phyloP scores from a whole-genome alignment of 768 basidiomycete genomes.

The Leccinellum albellum region DNA sequence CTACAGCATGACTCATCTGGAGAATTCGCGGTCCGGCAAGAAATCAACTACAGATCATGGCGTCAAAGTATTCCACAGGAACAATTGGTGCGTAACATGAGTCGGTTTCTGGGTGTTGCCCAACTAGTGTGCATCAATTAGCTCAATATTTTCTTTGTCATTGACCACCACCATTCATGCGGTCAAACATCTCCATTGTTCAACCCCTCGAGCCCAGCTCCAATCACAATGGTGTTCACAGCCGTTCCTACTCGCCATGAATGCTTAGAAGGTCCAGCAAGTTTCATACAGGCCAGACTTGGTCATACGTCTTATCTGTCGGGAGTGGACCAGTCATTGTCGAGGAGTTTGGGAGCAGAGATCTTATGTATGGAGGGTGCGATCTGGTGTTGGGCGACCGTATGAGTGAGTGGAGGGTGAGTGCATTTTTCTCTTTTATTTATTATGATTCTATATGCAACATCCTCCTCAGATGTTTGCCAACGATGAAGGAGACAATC shows the following conservation, averaged over 20 bases:
- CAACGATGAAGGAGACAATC: conserved; percentile 98
- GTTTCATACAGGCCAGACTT: conserved; percentile 79
- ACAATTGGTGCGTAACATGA: conserved; percentile 49
- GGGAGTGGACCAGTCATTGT: conserved; percentile 94
- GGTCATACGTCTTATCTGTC: conserved; percentile 87
- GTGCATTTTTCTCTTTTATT: conserved; percentile 33
- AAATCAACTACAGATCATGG: conserved; percentile 61
- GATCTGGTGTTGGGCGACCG: conserved; percentile 94
- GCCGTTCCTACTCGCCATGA: conserved; percentile 73
- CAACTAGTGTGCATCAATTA: conserved; percentile 31
- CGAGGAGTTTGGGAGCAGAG: conserved; percentile 97
- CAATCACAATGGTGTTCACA: conserved; percentile 62
- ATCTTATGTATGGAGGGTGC: conserved; percentile 92
- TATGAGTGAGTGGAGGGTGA: conserved; percentile 95
- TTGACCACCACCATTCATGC: conserved; percentile 15
- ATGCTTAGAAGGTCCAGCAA: conserved; percentile 46
- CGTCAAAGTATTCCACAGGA: conserved; percentile 54
- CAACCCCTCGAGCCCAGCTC: conserved; percentile 17
- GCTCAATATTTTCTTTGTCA: conserved; percentile 34
- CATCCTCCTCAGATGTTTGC: conserved; percentile 81
- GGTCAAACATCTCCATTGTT: conserved; percentile 6
- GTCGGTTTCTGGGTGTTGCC: conserved; percentile 1
- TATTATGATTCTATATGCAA: conserved; percentile 21
- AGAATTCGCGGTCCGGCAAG: conserved; percentile 9
- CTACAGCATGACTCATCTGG: conserved; percentile 26